A percentile compares a stretch with the other conserved stretches of the same genome.
Evolutionary conservation across 768 basidiomycete species (phyloP).

Genomic region (Epithele typhae): DNA sequence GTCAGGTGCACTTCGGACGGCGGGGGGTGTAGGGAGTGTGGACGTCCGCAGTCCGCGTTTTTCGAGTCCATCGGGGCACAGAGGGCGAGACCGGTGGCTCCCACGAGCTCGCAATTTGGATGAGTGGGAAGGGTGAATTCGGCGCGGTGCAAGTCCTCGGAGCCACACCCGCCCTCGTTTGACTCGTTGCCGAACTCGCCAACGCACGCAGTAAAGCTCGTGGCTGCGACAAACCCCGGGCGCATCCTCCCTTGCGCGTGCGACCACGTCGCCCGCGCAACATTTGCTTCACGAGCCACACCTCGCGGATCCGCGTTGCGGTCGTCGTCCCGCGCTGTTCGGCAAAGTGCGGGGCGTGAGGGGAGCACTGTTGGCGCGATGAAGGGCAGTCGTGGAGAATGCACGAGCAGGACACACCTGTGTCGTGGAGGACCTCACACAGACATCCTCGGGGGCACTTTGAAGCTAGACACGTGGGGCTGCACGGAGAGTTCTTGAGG

Average conservation of each 20-base stretch:
- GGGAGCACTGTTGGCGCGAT: background rate
- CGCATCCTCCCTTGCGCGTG: slow-evolving; percentile 5
- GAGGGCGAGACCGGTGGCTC: too few relatives aligned
- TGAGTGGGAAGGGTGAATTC: background rate
- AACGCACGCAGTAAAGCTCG: background rate
- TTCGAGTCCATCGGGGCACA: too few relatives aligned
- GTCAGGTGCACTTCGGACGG: background rate
- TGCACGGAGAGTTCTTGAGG: too few relatives aligned
- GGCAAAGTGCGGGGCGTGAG: slow-evolving; percentile 1
- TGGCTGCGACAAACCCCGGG: slow-evolving; percentile 2
- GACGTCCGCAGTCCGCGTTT: too few relatives aligned
- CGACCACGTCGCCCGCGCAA: background rate
- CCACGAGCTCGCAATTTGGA: too few relatives aligned
- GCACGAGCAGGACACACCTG: slow-evolving; percentile 4
- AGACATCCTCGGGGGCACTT: too few relatives aligned
- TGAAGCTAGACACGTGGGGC: background rate
- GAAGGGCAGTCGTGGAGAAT: background rate
- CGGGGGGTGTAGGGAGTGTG: too few relatives aligned
- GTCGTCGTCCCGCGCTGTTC: slow-evolving; percentile 3
- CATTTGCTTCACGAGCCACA: slow-evolving; percentile 15
- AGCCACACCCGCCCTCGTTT: background rate
- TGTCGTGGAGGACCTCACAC: background rate
- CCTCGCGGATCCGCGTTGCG: slow-evolving; percentile 15
- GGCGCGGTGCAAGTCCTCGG: slow-evolving; percentile 6
- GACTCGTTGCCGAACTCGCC: background rate